Evolutionary conservation across 352 stramenopile species (phyloP).

Genomic region (Phytopythium boreale): DNA sequence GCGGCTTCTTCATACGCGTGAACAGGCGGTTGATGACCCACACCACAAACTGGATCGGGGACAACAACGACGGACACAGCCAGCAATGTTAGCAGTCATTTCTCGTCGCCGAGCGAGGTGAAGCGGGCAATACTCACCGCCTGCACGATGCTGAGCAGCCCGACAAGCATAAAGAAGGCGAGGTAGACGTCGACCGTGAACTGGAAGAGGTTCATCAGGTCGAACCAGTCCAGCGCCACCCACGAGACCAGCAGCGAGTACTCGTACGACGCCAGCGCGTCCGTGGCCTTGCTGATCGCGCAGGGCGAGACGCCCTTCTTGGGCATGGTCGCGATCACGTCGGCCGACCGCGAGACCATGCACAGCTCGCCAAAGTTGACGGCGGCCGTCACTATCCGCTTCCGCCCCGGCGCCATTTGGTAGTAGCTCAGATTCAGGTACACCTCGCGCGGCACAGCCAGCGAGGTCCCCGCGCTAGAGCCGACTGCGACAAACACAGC

Average conservation of each 20-base stretch:
- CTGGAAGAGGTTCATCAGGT: constrained; percentile 95
- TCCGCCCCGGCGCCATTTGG: constrained; percentile 58
- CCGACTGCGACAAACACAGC: constrained; percentile 26
- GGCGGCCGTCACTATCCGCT: constrained; percentile 56
- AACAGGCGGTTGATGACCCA: constrained; percentile 94
- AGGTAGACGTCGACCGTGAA: constrained; percentile 94
- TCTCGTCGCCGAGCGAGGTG: background rate
- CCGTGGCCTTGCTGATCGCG: constrained; percentile 58
- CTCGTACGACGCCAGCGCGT: constrained; percentile 51
- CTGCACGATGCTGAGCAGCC: constrained; percentile 83
- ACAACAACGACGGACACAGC: constrained; percentile 2
- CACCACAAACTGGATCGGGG: constrained; percentile 64
- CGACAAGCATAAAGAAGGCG: constrained; percentile 92
- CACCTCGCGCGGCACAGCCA: constrained; percentile 64
- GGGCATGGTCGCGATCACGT: constrained; percentile 63
- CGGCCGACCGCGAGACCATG: constrained; percentile 53
- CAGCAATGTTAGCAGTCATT: background rate
- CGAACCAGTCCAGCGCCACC: constrained; percentile 90
- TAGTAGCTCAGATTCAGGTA: constrained; percentile 82
- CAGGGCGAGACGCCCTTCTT: constrained; percentile 69
- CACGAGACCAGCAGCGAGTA: constrained; percentile 91
- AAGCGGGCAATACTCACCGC: constrained; percentile 43
- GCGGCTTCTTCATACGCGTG: constrained; percentile 94
- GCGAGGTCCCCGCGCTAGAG: constrained; percentile 28
- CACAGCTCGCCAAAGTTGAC: constrained; percentile 79